Evolutionary conservation across 495 filamentous ascomycete genomes (phyloP), one percentile per base, ranked within the genome.

Genomic region (Astrothelium macrocarpum): DNA sequence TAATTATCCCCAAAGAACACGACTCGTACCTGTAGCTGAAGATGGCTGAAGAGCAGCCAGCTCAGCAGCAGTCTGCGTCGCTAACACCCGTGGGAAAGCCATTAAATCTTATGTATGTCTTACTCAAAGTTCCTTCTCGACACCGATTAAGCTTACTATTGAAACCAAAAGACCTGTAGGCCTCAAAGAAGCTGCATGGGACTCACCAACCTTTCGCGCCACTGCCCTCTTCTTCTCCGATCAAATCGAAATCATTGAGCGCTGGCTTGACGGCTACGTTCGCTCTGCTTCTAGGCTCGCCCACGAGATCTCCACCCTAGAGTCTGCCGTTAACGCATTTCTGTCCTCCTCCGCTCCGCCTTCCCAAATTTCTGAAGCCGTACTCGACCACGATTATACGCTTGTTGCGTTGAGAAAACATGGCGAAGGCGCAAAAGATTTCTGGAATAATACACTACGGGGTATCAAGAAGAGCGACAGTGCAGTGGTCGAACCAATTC

Each of bases 321-420:
- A 94, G 68, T 79, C 82, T 64, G 68, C 80, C 7, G 83, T 97
- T 64, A 87, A 85, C 71, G 79, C 75, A 53, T 96, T 96, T 71
- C 78, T 97, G 11, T 74, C 81, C 32, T 86, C 86, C 62, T 82
- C 86, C 42, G 81, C 82, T 10, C 89, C 88, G 28, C 87, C 90
- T n/a, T 71, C 82, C 32, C 81, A 84, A 64, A 77, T 90, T 58
- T 90, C 84, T 62, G 90, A 91, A 75, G 87, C 86, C 46, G 82
- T 90, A 28, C 79, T 97, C 71, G 95, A 97, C 70, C 90, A 96
- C 79, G 94, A 97, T 74, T 97, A 97, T 74, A 96, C 92, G 0
- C 77, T 93, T 53, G 77, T 94, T 60, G 91, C 92, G 10, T 83
- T 97, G 75, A 87, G 86, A 74, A 83, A 87, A 63, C 87, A 90